Conservation (phyloP, 495 filamentous ascomycete species). For the Hypoxylon intermedium region DNA sequence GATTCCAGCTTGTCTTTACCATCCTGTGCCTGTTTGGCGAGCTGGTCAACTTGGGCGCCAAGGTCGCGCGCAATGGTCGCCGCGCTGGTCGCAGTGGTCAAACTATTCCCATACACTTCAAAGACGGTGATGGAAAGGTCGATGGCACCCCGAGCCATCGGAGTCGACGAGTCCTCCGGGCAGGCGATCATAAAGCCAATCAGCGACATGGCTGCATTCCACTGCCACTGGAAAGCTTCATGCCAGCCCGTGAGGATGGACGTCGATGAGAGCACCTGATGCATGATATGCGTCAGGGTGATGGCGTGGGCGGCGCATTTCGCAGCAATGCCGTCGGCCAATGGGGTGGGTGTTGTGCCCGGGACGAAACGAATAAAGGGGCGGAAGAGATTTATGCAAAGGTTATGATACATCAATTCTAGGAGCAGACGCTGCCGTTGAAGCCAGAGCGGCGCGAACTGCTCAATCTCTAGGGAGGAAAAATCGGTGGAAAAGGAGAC, state of each 20-base stretch:
- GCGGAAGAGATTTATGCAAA: slow-evolving; percentile 54
- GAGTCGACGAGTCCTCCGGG: slow-evolving; percentile 40
- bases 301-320: slow-evolving; percentile 58
- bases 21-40: slow-evolving; percentile 5
- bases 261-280: slow-evolving; percentile 57
- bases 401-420: slow-evolving; percentile 60
- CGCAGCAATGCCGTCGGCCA: slow-evolving; percentile 44
- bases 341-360: slow-evolving; percentile 1
- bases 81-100: slow-evolving; percentile 53
- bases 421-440: slow-evolving; percentile 58
- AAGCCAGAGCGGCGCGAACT: slow-evolving; percentile 50
- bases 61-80: slow-evolving; percentile 47
- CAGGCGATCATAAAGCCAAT: slow-evolving; percentile 58
- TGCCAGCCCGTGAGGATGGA: slow-evolving; percentile 57
- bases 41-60: slow-evolving; percentile 16
- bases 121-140: slow-evolving; percentile 52
- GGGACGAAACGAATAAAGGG: slow-evolving; percentile 55
- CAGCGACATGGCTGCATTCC: slow-evolving; percentile 59
- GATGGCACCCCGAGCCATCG: slow-evolving; percentile 47
- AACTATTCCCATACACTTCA: slow-evolving; percentile 54
- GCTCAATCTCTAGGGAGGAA: slow-evolving; percentile 47
- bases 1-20: slow-evolving; percentile 2
- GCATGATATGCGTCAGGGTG: slow-evolving; percentile 56
- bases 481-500: slow-evolving; percentile 54
- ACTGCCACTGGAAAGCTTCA: slow-evolving; percentile 60